phyloP scores from a whole-genome alignment of 305 asterid species.

The Stenogyne calaminthoides region DNA sequence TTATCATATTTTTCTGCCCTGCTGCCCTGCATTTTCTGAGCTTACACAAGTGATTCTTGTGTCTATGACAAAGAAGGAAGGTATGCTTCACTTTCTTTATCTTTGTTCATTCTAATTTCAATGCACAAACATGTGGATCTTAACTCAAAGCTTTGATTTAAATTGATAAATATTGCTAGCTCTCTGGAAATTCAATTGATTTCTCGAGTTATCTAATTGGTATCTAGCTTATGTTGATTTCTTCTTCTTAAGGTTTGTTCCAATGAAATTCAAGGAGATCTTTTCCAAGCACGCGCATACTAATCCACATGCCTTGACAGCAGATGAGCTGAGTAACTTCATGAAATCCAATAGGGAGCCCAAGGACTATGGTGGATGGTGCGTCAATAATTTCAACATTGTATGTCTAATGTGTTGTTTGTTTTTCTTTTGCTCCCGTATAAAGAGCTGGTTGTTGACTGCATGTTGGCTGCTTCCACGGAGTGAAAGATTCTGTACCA shows the following conservation, averaged over 20 bases:
- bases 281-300: slow-evolving; percentile 54
- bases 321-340: slow-evolving; percentile 51
- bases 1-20: too few species aligned
- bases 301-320: slow-evolving; percentile 49
- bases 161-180: too few species aligned
- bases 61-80: slow-evolving; percentile 80
- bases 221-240: background rate
- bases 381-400: background rate
- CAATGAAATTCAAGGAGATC: slow-evolving; percentile 60
- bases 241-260: slow-evolving; percentile 68
- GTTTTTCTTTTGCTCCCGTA: too few species aligned
- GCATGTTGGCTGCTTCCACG: slow-evolving; percentile 55
- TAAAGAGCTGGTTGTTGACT: too few species aligned
- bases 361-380: slow-evolving; percentile 70
- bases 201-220: too few species aligned
- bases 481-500: slow-evolving; percentile 75
- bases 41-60: slow-evolving; percentile 76
- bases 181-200: background rate
- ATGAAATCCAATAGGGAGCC: slow-evolving; percentile 66
- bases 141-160: background rate
- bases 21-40: too few species aligned
- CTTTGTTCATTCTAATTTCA: background rate
- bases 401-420: too few species aligned
- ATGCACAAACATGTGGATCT: background rate
- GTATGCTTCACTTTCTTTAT: slow-evolving; percentile 31